Evolutionary conservation across 768 basidiomycete species (phyloP).

Genomic region (Tricholoma saponaceum): DNA sequence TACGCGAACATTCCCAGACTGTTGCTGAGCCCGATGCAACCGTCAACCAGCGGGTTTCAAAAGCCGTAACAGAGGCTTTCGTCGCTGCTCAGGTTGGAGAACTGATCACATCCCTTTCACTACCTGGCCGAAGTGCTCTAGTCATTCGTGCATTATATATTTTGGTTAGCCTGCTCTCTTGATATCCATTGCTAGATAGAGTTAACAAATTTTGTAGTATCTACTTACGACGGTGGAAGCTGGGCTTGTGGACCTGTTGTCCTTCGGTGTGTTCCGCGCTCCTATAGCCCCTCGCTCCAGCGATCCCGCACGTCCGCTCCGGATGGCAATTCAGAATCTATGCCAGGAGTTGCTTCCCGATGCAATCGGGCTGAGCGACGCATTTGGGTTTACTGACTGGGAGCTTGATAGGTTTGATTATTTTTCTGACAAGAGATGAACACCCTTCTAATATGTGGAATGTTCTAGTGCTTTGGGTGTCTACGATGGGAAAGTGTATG

Average conservation of each 20-base stretch:
- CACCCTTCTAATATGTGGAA: background rate
- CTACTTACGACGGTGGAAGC: conserved; percentile 54
- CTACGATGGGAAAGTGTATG: conserved; percentile 61
- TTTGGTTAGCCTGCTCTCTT: conserved; percentile 31
- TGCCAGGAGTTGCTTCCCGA: conserved; percentile 58
- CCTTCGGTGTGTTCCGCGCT: conserved; percentile 43
- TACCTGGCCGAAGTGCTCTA: conserved; percentile 17
- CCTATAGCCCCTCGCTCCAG: conserved; percentile 11
- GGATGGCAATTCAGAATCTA: conserved; percentile 42
- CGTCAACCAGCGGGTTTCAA: conserved; percentile 53
- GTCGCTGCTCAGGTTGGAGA: conserved; percentile 51
- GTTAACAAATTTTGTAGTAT: conserved; percentile 37
- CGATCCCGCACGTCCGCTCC: conserved; percentile 46
- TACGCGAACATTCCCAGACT: conserved; percentile 36
- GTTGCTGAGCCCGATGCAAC: conserved; percentile 45
- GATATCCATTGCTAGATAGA: background rate
- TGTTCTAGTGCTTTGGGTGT: conserved; percentile 54
- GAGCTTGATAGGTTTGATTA: conserved; percentile 58
- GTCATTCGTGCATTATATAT: conserved; percentile 35
- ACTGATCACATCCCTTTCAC: conserved; percentile 34
- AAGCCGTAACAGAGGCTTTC: conserved; percentile 67
- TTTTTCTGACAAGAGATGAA: background rate
- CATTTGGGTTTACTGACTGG: conserved; percentile 75
- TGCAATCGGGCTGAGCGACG: conserved; percentile 64
- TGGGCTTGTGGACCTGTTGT: conserved; percentile 55